Evolutionary conservation across 208 protist species (phyloP).

Genomic region (Herpetomonas tarakana): DNA sequence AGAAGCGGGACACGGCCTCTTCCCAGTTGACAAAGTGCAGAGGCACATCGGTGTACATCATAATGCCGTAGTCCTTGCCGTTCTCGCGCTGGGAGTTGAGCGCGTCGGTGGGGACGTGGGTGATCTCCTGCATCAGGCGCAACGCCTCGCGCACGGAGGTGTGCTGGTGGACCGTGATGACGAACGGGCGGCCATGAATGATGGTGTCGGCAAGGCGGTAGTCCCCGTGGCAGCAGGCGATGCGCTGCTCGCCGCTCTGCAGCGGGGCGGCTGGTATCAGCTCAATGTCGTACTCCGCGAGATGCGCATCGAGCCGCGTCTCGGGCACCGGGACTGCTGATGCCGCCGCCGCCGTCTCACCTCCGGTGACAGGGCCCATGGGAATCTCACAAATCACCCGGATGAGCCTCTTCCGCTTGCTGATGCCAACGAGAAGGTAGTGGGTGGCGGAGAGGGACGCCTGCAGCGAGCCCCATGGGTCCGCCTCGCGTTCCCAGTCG

Average conservation of each 20-base stretch:
- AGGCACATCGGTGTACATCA: slow-evolving; percentile 50
- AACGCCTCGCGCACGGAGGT: slow-evolving; percentile 47
- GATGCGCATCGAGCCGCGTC: slow-evolving; percentile 17
- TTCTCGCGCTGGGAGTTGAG: slow-evolving; percentile 25
- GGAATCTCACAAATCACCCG: slow-evolving; percentile 42
- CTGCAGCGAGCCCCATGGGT: slow-evolving; percentile 33
- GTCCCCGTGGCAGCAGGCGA: slow-evolving; percentile 69
- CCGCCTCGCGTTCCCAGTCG: slow-evolving; percentile 27
- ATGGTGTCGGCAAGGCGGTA: slow-evolving; percentile 19
- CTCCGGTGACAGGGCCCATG: slow-evolving; percentile 10
- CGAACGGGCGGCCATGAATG: slow-evolving; percentile 59
- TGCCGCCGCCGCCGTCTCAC: slow-evolving; percentile 5
- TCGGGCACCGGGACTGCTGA: not conserved
- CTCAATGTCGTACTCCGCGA: slow-evolving; percentile 33
- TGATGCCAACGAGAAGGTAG: slow-evolving; percentile 39
- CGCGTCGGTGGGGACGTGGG: slow-evolving; percentile 26
- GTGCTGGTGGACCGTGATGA: slow-evolving; percentile 43
- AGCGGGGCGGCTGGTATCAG: slow-evolving; percentile 44
- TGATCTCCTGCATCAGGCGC: slow-evolving; percentile 31
- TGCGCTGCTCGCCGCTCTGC: slow-evolving; percentile 34
- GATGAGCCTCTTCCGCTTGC: slow-evolving; percentile 25
- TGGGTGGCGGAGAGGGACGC: slow-evolving; percentile 25
- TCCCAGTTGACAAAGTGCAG: slow-evolving; percentile 48
- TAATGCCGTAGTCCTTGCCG: slow-evolving; percentile 20
- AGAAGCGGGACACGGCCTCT: slow-evolving; percentile 41